Percentiles rank a stretch among this genome's conserved stretches.
These are phyloP conservation scores for Stachybotrys echinatus DNA, from an alignment of 2,329 filamentous ascomycete genomes.

Conservation along the genomic window DNA sequence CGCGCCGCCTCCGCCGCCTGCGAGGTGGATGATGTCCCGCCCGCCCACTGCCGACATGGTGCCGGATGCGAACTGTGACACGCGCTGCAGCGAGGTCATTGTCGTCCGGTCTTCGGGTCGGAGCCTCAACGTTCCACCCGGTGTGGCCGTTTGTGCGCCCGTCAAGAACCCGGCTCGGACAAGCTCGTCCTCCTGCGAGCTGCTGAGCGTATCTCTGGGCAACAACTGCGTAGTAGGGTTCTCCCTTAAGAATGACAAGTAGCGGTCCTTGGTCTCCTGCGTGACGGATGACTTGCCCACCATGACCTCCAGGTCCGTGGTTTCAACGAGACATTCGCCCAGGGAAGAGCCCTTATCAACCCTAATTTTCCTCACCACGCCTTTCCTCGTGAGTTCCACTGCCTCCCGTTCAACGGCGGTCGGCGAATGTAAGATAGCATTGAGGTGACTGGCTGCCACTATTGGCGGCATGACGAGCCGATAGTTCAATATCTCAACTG, in stretches of 20 bases:
- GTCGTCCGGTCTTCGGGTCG: slow-evolving; percentile 50
- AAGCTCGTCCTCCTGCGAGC: slow-evolving; percentile 48
- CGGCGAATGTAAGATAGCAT: slow-evolving; percentile 56
- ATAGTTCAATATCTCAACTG: slow-evolving; percentile 59
- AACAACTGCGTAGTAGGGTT: slow-evolving; percentile 39
- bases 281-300: slow-evolving; percentile 32
- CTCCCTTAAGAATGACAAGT: slow-evolving; percentile 43
- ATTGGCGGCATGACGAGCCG: slow-evolving; percentile 55
- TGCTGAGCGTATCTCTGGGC: slow-evolving; percentile 26
- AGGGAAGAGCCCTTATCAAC: slow-evolving; percentile 56
- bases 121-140: slow-evolving; percentile 33
- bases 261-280: slow-evolving; percentile 41
- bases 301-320: slow-evolving; percentile 48
- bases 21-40: slow-evolving; percentile 56
- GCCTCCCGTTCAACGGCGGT: slow-evolving; percentile 64
- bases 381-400: slow-evolving; percentile 51
- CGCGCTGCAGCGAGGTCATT: slow-evolving; percentile 55
- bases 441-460: slow-evolving; percentile 61
- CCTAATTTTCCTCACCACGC: slow-evolving; percentile 55
- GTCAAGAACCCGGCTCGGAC: slow-evolving; percentile 66
- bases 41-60: slow-evolving; percentile 66
- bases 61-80: slow-evolving; percentile 62
- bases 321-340: slow-evolving; percentile 61
- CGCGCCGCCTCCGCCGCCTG: slow-evolving; percentile 49
- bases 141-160: slow-evolving; percentile 23